Percentiles rank a stretch among this genome's conserved stretches.
These are phyloP conservation scores for Zarea fungicola DNA, from an alignment of 2,329 filamentous ascomycete species.

Conservation along the genomic window DNA sequence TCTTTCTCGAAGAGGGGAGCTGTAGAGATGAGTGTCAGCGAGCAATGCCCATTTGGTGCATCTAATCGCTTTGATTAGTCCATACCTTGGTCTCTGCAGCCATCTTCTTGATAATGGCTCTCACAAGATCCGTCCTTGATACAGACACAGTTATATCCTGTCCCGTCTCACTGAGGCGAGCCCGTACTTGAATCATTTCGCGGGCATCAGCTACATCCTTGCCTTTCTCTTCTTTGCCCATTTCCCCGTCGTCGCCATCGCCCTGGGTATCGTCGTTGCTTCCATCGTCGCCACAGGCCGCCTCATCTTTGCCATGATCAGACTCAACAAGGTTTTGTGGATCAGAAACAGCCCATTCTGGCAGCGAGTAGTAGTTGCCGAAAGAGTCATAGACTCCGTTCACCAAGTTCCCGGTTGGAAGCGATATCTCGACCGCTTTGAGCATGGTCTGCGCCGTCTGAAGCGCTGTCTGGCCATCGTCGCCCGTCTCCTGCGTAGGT, in stretches of 20 bases:
- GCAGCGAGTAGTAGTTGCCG: conserved; percentile 65
- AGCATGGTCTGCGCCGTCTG: conserved; percentile 75
- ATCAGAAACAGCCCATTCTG: conserved; percentile 63
- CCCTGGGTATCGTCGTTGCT: conserved; percentile 37
- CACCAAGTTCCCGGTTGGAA: conserved; percentile 67
- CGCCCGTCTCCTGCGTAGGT: conserved; percentile 25
- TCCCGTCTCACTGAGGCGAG: conserved; percentile 61
- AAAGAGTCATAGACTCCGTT: conserved; percentile 68
- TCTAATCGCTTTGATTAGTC: conserved; percentile 15
- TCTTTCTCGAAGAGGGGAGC: conserved; percentile 52
- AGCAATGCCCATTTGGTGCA: too few species aligned
- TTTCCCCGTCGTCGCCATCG: conserved; percentile 28
- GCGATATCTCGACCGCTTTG: conserved; percentile 68
- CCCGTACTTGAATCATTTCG: conserved; percentile 53
- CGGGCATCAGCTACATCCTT: conserved; percentile 49
- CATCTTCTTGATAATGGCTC: conserved; percentile 57
- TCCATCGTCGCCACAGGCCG: conserved; percentile 19
- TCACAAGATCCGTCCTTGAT: conserved; percentile 57
- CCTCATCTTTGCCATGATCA: conserved; percentile 31
- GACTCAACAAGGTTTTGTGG: conserved; percentile 51
- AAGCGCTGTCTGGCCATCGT: conserved; percentile 37
- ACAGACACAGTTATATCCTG: conserved; percentile 58
- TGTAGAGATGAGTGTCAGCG: conserved; percentile 23
- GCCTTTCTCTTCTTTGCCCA: conserved; percentile 53
- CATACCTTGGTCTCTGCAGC: conserved; percentile 59